Evolutionary conservation across 306 rosid species (phyloP), one percentile per base, ranked within the genome.

Genomic region (Dryas alaskensis): DNA sequence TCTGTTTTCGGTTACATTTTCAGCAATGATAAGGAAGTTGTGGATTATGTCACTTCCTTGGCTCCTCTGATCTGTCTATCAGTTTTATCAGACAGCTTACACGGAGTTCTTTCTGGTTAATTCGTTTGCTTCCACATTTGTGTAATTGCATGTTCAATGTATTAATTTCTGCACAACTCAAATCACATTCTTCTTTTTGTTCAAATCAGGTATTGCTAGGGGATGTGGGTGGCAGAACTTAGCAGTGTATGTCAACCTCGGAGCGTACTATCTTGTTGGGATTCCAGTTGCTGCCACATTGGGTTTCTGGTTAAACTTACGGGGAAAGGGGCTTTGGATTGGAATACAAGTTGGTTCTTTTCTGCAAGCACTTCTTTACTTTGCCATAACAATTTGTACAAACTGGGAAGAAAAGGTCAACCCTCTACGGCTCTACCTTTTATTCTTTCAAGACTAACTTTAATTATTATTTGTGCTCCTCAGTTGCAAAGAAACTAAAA

Each of bases 191-290:
- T 17, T 73, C 5, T 9, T 3, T 50, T 51, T 10, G 55, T 65
- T 13, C 64, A 13, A 43, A 47, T 49, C 58, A 90, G 96, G 92
- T 54, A 70, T 84, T 78, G 89, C 96, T 78, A 86, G 91, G 80
- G 91, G 96, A 22, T 88, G 85, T 83, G 92, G 96, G 40, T 86
- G 92, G 96, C 92, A 90, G 72, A 74, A 88, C 50, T 9, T 86
- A 12, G 91, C 87, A 53, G 85, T 87, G 64, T 90, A 73, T 71
- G 80, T 86, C 10, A 90, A 90, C 70, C 69, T 90, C 5, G 91
- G 96, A 7, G 84, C 96, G 17, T 90, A 69, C 64, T 90, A 90
- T 76, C 76, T 90, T 1, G 85, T 86, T 79, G 96, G 96, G 71
- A 88, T 87, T 80, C 96, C 96, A 4, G 59, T 76, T 31, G 86